A percentile compares a stretch with the other conserved stretches of the same genome.
These are phyloP conservation scores for Candida oleophila DNA, from an alignment of 805 yeast genomes.

Conservation along the genomic window DNA sequence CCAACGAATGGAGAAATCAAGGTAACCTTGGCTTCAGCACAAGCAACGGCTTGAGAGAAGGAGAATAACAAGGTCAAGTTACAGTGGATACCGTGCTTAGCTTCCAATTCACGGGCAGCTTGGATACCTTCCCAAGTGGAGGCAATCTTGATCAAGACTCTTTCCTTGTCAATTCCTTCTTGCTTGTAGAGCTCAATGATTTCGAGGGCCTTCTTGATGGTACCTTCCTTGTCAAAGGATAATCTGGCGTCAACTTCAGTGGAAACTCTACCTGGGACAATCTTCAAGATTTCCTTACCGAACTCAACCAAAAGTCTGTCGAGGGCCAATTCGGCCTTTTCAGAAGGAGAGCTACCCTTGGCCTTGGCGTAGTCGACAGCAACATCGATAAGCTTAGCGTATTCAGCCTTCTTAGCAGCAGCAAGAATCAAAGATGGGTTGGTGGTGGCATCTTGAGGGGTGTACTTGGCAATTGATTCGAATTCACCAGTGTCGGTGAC, in stretches of 20 bases:
- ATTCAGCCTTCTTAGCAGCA: conserved; percentile 87
- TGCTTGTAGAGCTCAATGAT: conserved; percentile 84
- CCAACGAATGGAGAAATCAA: conserved; percentile 99
- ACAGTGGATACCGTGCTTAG: conserved; percentile 86
- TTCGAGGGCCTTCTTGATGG: conserved; percentile 89
- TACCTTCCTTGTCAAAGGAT: conserved; percentile 92
- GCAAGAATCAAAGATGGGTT: conserved; percentile 97
- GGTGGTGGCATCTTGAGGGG: conserved; percentile 99
- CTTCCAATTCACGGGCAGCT: conserved; percentile 94
- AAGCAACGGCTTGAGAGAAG: conserved; percentile 96
- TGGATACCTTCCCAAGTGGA: conserved; percentile 99
- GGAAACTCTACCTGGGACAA: conserved; percentile 98
- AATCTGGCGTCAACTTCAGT: conserved; percentile 99
- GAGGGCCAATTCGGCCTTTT: conserved; percentile 77
- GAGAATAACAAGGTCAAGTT: conserved; percentile 95
- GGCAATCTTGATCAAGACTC: conserved; percentile 93
- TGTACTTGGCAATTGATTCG: conserved; percentile 94
- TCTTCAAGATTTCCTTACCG: conserved; percentile 87
- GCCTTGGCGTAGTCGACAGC: conserved; percentile 81
- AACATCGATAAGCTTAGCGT: conserved; percentile 83
- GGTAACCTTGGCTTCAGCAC: conserved; percentile 96
- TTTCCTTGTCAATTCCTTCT: conserved; percentile 82
- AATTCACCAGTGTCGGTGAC: conserved; percentile 99
- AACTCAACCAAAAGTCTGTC: conserved; percentile 94
- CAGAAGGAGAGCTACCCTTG: conserved; percentile 55